A percentile compares a stretch with the other conserved stretches of the same genome.
Evolutionary conservation across 306 rosid species (phyloP).

Genomic region (Sophora flavescens): DNA sequence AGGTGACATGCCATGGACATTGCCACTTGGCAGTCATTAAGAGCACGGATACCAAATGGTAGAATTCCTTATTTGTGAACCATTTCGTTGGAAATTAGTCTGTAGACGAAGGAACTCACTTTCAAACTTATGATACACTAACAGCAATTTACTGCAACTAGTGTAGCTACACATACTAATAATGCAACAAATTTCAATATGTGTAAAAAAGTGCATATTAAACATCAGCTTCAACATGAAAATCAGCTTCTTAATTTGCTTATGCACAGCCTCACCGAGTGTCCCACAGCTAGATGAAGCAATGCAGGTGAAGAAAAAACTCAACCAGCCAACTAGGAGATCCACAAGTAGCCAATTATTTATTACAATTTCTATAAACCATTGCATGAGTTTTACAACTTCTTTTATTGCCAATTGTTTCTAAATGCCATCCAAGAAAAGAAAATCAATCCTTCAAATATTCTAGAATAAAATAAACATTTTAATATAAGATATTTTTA

Average conservation of each 20-base stretch:
- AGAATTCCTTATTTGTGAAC: background rate
- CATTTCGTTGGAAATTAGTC: background rate
- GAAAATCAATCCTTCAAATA: background rate
- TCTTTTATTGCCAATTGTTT: background rate
- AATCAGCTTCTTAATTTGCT: background rate
- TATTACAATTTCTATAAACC: conserved; percentile 11
- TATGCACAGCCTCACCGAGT: background rate
- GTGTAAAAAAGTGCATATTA: background rate
- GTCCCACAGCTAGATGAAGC: conserved; percentile 7
- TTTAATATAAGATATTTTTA: too few relatives aligned
- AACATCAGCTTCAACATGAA: conserved; percentile 5
- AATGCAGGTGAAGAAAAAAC: conserved; percentile 4
- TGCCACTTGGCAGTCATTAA: conserved; percentile 13
- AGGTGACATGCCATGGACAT: conserved; percentile 3
- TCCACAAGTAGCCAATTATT: background rate
- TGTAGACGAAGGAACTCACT: background rate
- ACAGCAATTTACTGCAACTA: too few relatives aligned
- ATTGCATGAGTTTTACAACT: background rate
- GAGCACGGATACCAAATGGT: conserved; percentile 16
- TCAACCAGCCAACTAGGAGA: background rate
- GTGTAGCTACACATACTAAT: too few relatives aligned
- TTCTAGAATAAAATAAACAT: too few relatives aligned
- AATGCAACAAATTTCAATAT: too few relatives aligned
- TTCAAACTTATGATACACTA: background rate
- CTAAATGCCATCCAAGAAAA: background rate